Percentiles rank a stretch among this genome's conserved stretches.
Conservation (phyloP, 192 early-diverging fungal species). For the Coemansia sp. region DNA sequence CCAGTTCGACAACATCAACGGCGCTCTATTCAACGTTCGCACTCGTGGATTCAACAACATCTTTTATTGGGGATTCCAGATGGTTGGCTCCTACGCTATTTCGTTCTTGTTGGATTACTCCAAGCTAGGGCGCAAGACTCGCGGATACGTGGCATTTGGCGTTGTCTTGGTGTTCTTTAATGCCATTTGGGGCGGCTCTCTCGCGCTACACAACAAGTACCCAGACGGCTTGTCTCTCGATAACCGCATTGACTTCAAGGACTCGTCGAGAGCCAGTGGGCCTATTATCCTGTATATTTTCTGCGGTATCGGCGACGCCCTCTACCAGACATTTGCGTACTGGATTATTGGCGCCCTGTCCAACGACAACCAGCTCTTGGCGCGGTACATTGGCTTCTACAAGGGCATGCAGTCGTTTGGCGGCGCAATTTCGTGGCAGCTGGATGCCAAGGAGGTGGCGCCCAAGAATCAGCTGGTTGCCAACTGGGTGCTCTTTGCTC, state of each 20-base stretch:
- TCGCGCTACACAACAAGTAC: slow-evolving; percentile 64
- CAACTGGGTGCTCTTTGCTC: slow-evolving; percentile 58
- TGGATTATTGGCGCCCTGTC: slow-evolving; percentile 86
- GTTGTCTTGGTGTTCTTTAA: slow-evolving; percentile 54
- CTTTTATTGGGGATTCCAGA: slow-evolving; percentile 81
- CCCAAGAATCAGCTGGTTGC: slow-evolving; percentile 56
- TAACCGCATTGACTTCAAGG: slow-evolving; percentile 51
- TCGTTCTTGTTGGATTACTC: slow-evolving; percentile 66
- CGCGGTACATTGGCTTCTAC: slow-evolving; percentile 86
- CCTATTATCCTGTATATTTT: slow-evolving; percentile 69
- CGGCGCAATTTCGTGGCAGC: slow-evolving; percentile 68
- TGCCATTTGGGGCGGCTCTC: slow-evolving; percentile 64
- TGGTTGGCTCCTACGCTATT: slow-evolving; percentile 65
- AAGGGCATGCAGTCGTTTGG: slow-evolving; percentile 85
- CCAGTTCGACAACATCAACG: slow-evolving; percentile 74
- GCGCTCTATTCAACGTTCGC: slow-evolving; percentile 67
- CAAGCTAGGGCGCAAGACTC: slow-evolving; percentile 56
- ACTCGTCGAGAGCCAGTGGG: slow-evolving; percentile 53
- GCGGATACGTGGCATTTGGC: slow-evolving; percentile 63
- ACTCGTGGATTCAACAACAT: slow-evolving; percentile 79
- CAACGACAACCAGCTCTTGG: slow-evolving; percentile 71
- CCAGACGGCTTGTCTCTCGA: slow-evolving; percentile 18
- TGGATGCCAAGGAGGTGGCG: slow-evolving; percentile 57
- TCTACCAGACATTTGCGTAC: slow-evolving; percentile 80
- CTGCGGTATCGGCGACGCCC: slow-evolving; percentile 77